Evolutionary conservation across 2,329 filamentous ascomycete species (phyloP).

Genomic region (Aspergillus uvarum): DNA sequence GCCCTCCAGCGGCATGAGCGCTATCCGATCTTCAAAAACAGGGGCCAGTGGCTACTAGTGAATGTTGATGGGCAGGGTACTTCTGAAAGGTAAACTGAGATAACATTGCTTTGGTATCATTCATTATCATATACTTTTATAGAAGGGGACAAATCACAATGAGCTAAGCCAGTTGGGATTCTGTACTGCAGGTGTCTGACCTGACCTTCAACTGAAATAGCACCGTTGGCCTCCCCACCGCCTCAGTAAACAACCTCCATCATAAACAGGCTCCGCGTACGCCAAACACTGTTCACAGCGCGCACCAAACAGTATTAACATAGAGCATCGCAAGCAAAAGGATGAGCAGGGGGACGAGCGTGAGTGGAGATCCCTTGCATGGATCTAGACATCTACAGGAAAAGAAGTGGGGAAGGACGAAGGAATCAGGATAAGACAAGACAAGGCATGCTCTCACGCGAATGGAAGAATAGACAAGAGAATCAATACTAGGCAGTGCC

Average conservation of each 20-base stretch:
- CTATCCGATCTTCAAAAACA: no score
- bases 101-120: background rate
- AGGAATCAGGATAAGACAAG: background rate
- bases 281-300: constrained; percentile 17
- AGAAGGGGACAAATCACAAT: background rate
- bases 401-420: constrained; percentile 6
- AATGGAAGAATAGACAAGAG: background rate
- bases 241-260: background rate
- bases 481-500: constrained; percentile 25
- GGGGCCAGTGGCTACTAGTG: no score
- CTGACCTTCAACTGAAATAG: constrained; percentile 12
- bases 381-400: constrained; percentile 2
- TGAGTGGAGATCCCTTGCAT: background rate
- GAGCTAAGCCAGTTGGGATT: background rate
- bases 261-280: constrained; percentile 9
- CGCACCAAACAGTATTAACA: background rate
- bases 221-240: constrained; percentile 16
- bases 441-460: background rate
- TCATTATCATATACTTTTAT: constrained; percentile 2
- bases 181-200: background rate
- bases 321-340: constrained; percentile 1
- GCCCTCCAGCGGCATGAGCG: no score
- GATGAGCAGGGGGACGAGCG: background rate
- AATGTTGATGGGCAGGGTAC: no score
- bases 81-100: background rate